These are phyloP conservation scores for Sanghuangporus sanghuang DNA, from an alignment of 1,284 basidiomycete genomes.

Conservation along the genomic window DNA sequence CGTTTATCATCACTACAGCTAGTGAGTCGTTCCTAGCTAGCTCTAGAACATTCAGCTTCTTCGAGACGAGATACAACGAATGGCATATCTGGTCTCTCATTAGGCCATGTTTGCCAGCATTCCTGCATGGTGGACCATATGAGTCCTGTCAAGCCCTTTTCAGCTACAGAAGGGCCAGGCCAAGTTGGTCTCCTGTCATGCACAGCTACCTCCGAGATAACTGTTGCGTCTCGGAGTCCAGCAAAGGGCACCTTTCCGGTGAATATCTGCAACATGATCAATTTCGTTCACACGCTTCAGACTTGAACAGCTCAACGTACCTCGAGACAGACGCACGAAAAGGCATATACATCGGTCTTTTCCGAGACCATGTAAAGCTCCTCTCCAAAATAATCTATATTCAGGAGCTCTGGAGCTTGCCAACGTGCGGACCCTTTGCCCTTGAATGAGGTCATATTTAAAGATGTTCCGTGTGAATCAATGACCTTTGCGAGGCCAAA, in stretches of 20 bases:
- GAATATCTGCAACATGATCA: constrained; percentile 2
- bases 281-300: not conserved
- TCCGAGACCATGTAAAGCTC: not conserved
- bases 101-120: constrained; percentile 8
- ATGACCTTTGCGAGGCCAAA: constrained; percentile 11
- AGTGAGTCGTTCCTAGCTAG: not conserved
- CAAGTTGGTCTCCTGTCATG: constrained; percentile 3
- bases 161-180: not conserved
- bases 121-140: constrained; percentile 7
- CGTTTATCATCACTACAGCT: not conserved
- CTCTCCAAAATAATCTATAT: not conserved
- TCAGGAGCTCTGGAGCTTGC: constrained; percentile 14
- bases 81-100: constrained; percentile 1
- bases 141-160: not conserved
- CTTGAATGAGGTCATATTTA: not conserved
- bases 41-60: no score
- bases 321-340: constrained; percentile 13
- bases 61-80: not conserved
- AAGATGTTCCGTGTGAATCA: not conserved
- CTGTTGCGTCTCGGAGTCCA: not conserved
- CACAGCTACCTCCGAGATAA: constrained; percentile 9
- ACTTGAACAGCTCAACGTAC: not conserved
- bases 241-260: constrained; percentile 6
- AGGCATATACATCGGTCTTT: constrained; percentile 12
- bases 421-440: constrained; percentile 8